Conservation (phyloP, 768 basidiomycete species). For the Rhodotorula sphaerocarpa region DNA sequence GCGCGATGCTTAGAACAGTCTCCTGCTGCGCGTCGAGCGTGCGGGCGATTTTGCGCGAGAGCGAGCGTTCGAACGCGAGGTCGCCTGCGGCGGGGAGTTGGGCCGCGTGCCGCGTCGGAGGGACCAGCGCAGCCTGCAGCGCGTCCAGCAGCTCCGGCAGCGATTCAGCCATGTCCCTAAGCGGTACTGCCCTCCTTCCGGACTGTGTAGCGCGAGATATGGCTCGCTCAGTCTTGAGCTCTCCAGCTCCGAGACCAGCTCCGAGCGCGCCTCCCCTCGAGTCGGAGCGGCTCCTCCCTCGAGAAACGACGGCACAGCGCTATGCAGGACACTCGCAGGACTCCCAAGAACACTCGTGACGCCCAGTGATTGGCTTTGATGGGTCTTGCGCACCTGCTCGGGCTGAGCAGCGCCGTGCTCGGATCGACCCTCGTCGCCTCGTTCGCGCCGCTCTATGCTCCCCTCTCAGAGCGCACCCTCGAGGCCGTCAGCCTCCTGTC, state of each 20-base stretch:
- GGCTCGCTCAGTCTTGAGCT: no score
- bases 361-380: slow-evolving; percentile 29
- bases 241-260: no score
- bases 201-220: no score
- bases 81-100: slow-evolving; percentile 53
- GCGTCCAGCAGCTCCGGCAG: slow-evolving; percentile 5
- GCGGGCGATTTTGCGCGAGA: slow-evolving; percentile 62
- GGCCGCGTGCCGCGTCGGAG: slow-evolving; percentile 41
- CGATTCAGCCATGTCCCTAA: background rate
- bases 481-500: background rate
- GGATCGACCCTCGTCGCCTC: slow-evolving; percentile 55
- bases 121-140: slow-evolving; percentile 13
- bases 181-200: no score
- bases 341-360: no score
- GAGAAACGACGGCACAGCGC: no score
- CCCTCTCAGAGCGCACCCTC: slow-evolving; percentile 58
- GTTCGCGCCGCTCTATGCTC: slow-evolving; percentile 64
- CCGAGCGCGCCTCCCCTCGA: no score
- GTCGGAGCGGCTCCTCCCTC: no score
- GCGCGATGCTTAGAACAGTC: slow-evolving; percentile 54
- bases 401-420: slow-evolving; percentile 43
- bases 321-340: no score
- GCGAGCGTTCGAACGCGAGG: slow-evolving; percentile 78
- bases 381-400: slow-evolving; percentile 41
- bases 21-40: slow-evolving; percentile 63